Evolutionary conservation across 176 grass and related monocot genomes (phyloP).

Genomic region (Carex pumila): DNA sequence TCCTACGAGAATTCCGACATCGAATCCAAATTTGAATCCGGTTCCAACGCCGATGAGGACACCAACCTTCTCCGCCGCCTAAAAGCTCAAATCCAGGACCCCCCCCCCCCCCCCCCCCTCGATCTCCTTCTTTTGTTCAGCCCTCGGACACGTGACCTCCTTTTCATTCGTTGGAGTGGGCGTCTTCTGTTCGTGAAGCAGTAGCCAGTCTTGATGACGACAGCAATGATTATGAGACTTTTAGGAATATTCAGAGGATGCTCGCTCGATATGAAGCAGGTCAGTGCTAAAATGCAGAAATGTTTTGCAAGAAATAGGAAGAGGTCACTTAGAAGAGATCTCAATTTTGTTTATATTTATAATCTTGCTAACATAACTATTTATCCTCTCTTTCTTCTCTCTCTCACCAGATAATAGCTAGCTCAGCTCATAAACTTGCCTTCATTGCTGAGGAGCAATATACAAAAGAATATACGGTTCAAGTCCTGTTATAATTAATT

Average conservation of each 20-base stretch:
- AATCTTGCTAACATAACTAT: not conserved
- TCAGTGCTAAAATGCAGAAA: constrained; percentile 23
- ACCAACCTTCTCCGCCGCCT: constrained; percentile 52
- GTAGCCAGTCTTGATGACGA: constrained; percentile 33
- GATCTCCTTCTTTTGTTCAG: constrained; percentile 7
- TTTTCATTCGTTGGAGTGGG: constrained; percentile 19
- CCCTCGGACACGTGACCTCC: constrained; percentile 24
- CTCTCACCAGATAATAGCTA: constrained; percentile 34
- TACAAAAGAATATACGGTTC: constrained; percentile 58
- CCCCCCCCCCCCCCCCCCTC: constrained; percentile 24
- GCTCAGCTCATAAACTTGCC: constrained; percentile 49
- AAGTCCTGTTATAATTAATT: constrained; percentile 70
- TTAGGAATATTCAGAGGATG: constrained; percentile 65
- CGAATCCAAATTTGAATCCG: constrained; percentile 16
- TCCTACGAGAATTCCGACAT: constrained; percentile 9
- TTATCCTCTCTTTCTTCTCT: not conserved
- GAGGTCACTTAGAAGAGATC: not conserved
- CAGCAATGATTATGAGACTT: constrained; percentile 60
- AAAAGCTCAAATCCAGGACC: constrained; percentile 35
- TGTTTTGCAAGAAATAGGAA: not conserved
- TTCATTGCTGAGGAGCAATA: constrained; percentile 71
- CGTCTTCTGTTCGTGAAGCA: not conserved
- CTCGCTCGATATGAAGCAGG: constrained; percentile 68
- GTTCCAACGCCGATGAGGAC: constrained; percentile 31
- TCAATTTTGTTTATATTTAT: not conserved